A percentile compares a stretch with the other conserved stretches of the same genome.
Evolutionary conservation across 78 protist genomes (phyloP).

Genomic region (Chrysochromulina tobinii): DNA sequence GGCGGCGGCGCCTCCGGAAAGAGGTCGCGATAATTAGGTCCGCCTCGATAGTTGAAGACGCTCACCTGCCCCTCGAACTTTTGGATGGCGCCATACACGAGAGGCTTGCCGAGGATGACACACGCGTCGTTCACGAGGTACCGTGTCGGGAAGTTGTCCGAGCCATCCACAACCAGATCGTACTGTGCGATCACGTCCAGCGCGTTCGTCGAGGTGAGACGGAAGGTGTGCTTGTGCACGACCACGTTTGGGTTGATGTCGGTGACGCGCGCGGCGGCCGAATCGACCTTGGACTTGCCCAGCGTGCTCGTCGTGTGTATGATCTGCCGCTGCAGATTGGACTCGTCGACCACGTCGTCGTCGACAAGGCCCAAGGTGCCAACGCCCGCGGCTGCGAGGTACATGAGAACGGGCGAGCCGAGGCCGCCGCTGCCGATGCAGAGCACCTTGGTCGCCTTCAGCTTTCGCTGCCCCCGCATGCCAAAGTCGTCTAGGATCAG

Average conservation of each 20-base stretch:
- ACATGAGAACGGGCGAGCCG: constrained; percentile 75
- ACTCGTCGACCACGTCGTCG: constrained; percentile 71
- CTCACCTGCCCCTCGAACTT: constrained; percentile 85
- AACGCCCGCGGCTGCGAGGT: constrained; percentile 84
- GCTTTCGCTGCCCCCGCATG: background rate
- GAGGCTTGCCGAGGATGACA: constrained; percentile 61
- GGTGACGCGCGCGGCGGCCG: constrained; percentile 15
- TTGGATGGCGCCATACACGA: constrained; percentile 83
- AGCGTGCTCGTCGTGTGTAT: constrained; percentile 31
- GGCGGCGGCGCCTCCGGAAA: constrained; percentile 86
- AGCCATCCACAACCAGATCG: constrained; percentile 82
- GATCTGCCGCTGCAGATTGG: constrained; percentile 83
- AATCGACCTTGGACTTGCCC: constrained; percentile 56
- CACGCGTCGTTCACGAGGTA: constrained; percentile 62
- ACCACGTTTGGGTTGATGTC: background rate
- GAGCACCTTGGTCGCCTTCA: constrained; percentile 47
- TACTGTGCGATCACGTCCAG: constrained; percentile 38
- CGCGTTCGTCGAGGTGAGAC: constrained; percentile 64
- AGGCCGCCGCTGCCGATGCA: constrained; percentile 89
- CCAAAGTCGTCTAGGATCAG: background rate
- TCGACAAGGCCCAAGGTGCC: constrained; percentile 76
- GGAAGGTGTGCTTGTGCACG: background rate
- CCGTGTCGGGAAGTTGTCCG: constrained; percentile 76
- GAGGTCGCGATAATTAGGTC: constrained; percentile 91
- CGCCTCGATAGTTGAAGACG: constrained; percentile 38